phyloP scores from a whole-genome alignment of 192 early-diverging fungal species.

The Lobosporangium transversale region DNA sequence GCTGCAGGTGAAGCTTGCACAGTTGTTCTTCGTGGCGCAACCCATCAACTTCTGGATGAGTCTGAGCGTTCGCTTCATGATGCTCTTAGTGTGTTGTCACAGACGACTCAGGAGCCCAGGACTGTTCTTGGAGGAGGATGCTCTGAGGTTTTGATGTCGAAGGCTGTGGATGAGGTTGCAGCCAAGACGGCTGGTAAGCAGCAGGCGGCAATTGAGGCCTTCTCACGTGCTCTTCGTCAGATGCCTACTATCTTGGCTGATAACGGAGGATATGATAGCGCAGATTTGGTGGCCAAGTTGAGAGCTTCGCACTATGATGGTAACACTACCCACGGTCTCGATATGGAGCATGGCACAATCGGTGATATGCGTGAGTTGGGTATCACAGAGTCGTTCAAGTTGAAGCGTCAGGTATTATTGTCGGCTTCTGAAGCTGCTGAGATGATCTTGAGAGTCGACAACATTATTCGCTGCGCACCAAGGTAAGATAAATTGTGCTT shows the following conservation, averaged over 20 bases:
- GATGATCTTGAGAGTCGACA: conserved; percentile 97
- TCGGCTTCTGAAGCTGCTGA: conserved; percentile 96
- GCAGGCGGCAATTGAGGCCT: conserved; percentile 93
- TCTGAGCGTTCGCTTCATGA: conserved; percentile 98
- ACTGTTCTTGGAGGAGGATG: conserved; percentile 97
- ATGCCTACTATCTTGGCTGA: conserved; percentile 98
- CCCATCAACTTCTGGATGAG: conserved; percentile 94
- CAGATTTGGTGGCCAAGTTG: conserved; percentile 91
- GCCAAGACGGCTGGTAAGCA: conserved; percentile 93
- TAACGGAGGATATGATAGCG: conserved; percentile 96
- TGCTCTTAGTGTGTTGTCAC: conserved; percentile 93
- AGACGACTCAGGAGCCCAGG: conserved; percentile 93
- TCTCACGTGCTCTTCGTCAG: conserved; percentile 93
- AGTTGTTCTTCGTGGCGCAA: conserved; percentile 96
- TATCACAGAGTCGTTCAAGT: conserved; percentile 96
- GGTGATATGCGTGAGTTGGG: conserved; percentile 86
- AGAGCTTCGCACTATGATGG: conserved; percentile 95
- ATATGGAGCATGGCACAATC: conserved; percentile 86
- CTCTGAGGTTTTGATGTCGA: conserved; percentile 97
- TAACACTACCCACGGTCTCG: conserved; percentile 78
- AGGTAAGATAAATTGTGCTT: conserved; percentile 21
- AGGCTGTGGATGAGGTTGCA: conserved; percentile 94
- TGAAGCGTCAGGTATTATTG: conserved; percentile 93
- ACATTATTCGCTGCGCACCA: conserved; percentile 95
- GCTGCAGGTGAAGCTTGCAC: conserved; percentile 98